Evolutionary conservation across 164 flowering plant genomes (phyloP).

Genomic region (Cinnamomum micranthum): DNA sequence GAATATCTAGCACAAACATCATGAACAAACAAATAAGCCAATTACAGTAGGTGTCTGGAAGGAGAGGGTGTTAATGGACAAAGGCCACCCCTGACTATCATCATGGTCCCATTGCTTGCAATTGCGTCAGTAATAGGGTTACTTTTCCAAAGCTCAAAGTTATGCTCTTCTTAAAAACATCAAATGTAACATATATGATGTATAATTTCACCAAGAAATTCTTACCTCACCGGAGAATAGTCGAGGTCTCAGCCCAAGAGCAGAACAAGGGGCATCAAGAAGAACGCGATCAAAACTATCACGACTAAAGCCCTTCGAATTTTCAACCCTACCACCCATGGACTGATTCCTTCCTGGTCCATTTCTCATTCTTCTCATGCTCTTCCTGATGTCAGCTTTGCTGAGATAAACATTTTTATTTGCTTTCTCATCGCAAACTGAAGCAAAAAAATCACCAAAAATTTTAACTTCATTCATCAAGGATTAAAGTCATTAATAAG

Average conservation of each 20-base stretch:
- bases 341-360: slow-evolving; percentile 82
- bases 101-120: neutral
- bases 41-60: neutral
- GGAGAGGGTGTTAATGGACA: neutral
- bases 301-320: slow-evolving; percentile 71
- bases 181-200: neutral
- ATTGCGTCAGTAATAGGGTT: neutral
- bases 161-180: neutral
- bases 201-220: neutral
- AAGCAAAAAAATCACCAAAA: slow-evolving; percentile 6
- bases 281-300: slow-evolving; percentile 90
- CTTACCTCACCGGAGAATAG: slow-evolving; percentile 77
- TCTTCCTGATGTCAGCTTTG: slow-evolving; percentile 56
- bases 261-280: slow-evolving; percentile 99
- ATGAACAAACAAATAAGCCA: too few species aligned
- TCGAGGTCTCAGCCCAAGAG: slow-evolving; percentile 95
- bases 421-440: slow-evolving; percentile 32
- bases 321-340: slow-evolving; percentile 70
- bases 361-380: slow-evolving; percentile 53
- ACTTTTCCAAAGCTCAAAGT: neutral
- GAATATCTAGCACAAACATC: too few species aligned
- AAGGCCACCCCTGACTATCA: neutral
- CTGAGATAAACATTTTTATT: slow-evolving; percentile 34
- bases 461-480: neutral
- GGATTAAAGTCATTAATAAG: neutral